These are phyloP conservation scores for Globisporangium nodosum DNA, from an alignment of 352 stramenopile species.

Conservation along the genomic window DNA sequence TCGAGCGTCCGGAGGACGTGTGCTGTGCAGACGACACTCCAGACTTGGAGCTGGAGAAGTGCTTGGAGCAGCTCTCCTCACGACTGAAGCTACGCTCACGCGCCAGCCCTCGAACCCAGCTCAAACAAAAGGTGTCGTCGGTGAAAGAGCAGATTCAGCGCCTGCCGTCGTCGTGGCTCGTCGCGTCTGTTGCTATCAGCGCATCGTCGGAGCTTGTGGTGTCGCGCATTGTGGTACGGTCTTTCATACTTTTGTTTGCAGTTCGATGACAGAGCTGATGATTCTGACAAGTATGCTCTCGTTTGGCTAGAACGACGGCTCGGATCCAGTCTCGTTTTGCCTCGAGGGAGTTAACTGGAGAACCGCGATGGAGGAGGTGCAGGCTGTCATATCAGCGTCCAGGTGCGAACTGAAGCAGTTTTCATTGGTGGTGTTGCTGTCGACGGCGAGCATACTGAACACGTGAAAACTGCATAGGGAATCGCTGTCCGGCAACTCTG, in stretches of 20 bases:
- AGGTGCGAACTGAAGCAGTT: constrained; percentile 23
- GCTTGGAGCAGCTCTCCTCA: constrained; percentile 10
- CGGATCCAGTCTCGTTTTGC: constrained; percentile 40
- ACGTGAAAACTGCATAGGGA: constrained; percentile 20
- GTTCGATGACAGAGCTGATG: background rate
- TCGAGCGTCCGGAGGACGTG: constrained; percentile 14
- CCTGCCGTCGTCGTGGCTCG: constrained; percentile 35
- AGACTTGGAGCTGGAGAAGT: constrained; percentile 8
- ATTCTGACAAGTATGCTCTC: constrained; percentile 3
- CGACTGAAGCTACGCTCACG: background rate
- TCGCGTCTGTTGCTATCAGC: constrained; percentile 35
- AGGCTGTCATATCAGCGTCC: constrained; percentile 47
- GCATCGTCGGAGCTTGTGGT: constrained; percentile 43
- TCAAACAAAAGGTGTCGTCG: constrained; percentile 16
- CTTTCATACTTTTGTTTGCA: background rate
- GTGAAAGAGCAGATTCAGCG: constrained; percentile 19
- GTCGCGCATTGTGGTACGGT: constrained; percentile 30
- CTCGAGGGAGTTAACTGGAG: constrained; percentile 37
- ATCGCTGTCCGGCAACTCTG: constrained; percentile 54
- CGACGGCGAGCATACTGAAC: background rate
- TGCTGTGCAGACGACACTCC: constrained; percentile 8
- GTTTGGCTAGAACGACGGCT: constrained; percentile 32
- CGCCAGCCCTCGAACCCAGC: background rate
- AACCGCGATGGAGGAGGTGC: constrained; percentile 32
- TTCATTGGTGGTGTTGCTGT: background rate